Conservation (phyloP, 305 asterid species). For the Fraxinus angustifolia region DNA sequence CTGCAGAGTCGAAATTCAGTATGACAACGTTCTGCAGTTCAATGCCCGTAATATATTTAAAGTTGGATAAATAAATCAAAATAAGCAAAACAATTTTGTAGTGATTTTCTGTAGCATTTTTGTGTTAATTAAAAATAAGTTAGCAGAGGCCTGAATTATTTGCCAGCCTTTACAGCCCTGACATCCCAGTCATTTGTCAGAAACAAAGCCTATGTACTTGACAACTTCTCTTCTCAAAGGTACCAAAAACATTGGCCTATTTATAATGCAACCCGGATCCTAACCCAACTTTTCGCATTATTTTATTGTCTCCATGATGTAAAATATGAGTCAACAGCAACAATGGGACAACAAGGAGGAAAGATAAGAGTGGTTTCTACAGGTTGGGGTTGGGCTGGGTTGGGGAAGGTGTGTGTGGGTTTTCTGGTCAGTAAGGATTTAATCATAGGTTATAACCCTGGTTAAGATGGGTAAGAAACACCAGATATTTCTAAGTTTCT, state of each 20-base stretch:
- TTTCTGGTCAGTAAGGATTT: neutral
- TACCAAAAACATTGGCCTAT: neutral
- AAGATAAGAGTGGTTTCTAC: neutral
- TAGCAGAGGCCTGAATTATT: neutral
- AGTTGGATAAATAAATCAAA: neutral
- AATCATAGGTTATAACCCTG: neutral
- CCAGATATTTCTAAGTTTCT: neutral
- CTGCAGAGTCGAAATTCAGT: slow-evolving; percentile 28
- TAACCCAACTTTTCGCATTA: neutral
- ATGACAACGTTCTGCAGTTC: neutral
- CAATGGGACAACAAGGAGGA: neutral
- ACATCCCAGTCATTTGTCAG: neutral
- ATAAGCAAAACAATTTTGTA: neutral
- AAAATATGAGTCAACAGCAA: neutral
- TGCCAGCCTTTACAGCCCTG: neutral
- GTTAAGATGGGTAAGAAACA: neutral
- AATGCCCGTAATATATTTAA: neutral
- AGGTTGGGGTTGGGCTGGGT: neutral
- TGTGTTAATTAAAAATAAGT: neutral
- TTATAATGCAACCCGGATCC: neutral
- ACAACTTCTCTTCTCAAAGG: neutral
- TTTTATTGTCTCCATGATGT: neutral
- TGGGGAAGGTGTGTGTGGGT: neutral
- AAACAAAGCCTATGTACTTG: neutral
- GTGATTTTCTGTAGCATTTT: neutral